Conservation (phyloP, 2,329 filamentous ascomycete species). For the Colletotrichum endophyticum region DNA sequence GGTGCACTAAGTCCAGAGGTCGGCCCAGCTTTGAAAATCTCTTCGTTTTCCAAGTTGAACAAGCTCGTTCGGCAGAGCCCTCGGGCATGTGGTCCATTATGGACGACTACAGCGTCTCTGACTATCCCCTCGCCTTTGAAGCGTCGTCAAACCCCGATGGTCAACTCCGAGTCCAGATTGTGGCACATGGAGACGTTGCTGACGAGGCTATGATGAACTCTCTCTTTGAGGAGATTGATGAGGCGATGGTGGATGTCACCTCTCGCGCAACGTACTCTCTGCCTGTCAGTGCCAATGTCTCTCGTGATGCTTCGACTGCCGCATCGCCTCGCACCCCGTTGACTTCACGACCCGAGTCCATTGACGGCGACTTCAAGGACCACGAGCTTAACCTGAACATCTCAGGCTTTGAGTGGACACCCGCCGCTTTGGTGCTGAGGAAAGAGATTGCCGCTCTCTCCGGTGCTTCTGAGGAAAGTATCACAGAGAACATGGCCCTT, state of each 20-base stretch:
- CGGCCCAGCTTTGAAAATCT: constrained; percentile 76
- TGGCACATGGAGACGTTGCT: constrained; percentile 53
- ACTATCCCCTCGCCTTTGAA: constrained; percentile 83
- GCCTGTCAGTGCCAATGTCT: constrained; percentile 6
- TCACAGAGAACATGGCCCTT: constrained; percentile 68
- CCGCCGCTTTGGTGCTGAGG: constrained; percentile 57
- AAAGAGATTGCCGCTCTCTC: constrained; percentile 69
- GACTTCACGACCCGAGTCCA: constrained; percentile 5
- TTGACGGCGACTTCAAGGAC: not conserved
- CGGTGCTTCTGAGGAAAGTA: constrained; percentile 49
- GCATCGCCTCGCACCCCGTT: constrained; percentile 8
- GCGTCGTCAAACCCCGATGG: constrained; percentile 58
- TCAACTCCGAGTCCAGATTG: constrained; percentile 61
- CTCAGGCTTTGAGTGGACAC: constrained; percentile 61
- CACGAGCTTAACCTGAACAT: not conserved
- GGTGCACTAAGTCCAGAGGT: constrained; percentile 57
- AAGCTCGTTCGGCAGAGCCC: constrained; percentile 2
- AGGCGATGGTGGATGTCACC: constrained; percentile 17
- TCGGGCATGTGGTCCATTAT: constrained; percentile 58
- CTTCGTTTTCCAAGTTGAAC: constrained; percentile 77
- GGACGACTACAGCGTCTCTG: constrained; percentile 54
- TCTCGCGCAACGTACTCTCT: constrained; percentile 1
- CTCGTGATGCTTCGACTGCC: constrained; percentile 11
- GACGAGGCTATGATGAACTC: constrained; percentile 31
- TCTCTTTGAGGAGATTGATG: constrained; percentile 46